These are phyloP conservation scores for Physcomitrium patens DNA, from an alignment of 225 moss, liverwort and hornwort genomes.

Conservation along the genomic window DNA sequence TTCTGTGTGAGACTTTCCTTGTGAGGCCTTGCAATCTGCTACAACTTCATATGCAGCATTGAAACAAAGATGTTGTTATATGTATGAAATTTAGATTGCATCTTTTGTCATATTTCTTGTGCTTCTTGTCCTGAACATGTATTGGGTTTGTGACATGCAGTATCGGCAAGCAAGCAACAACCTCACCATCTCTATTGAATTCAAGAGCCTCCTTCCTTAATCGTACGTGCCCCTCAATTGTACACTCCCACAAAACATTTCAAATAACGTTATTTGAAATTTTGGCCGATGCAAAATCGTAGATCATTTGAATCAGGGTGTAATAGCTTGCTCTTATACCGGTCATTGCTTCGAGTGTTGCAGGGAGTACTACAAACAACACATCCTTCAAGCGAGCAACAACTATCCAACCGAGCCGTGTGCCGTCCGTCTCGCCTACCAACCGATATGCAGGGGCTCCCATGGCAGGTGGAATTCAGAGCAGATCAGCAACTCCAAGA, in stretches of 20 bases:
- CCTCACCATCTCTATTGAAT: slow-evolving; percentile 22
- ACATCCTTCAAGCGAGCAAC: slow-evolving; percentile 32
- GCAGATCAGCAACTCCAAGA: slow-evolving; percentile 18
- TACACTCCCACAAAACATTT: background rate
- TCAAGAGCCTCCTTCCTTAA: slow-evolving; percentile 36
- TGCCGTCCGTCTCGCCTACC: slow-evolving; percentile 23
- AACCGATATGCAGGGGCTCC: slow-evolving; percentile 22
- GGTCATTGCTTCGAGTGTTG: slow-evolving; percentile 14
- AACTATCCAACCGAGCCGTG: slow-evolving; percentile 21
- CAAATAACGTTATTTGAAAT: background rate
- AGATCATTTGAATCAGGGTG: too few relatives aligned
- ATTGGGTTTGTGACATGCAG: slow-evolving; percentile 30
- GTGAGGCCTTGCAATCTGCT: too few relatives aligned
- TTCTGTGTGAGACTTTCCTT: background rate
- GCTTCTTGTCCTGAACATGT: slow-evolving; percentile 17
- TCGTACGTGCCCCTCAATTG: slow-evolving; percentile 27
- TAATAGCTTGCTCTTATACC: background rate
- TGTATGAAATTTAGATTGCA: too few relatives aligned
- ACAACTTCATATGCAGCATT: too few relatives aligned
- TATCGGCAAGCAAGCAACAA: slow-evolving; percentile 19
- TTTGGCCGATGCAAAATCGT: too few relatives aligned
- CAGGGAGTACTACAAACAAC: slow-evolving; percentile 29
- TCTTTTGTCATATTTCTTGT: background rate
- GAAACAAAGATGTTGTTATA: too few relatives aligned
- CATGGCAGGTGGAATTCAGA: slow-evolving; percentile 18